Evolutionary conservation across 805 yeast species (phyloP), one percentile per base, ranked within the genome.

Genomic region (Candida germanica): DNA sequence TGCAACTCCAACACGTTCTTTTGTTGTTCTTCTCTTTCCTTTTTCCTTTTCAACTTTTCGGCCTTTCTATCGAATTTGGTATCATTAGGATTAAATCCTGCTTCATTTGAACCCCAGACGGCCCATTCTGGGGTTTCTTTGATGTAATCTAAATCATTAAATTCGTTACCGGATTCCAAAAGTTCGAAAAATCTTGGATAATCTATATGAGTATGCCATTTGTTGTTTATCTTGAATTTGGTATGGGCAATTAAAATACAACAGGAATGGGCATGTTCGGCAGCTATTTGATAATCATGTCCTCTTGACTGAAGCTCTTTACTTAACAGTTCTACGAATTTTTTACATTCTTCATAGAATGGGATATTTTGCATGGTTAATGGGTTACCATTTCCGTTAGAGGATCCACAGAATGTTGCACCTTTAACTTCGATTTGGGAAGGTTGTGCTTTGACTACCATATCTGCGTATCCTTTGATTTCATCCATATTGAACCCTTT

Each of bases 311-410:
- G 67, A 39, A 88, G 69, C 48, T 81, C 87, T 9, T 64, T 63
- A 29, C 77, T 75, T 44, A 88, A 73, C 7, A 66, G 69, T 31
- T 68, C 69, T 4, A 87, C 96, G 58, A 88, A 88, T 6, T 58
- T 64, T 48, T 78, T 79, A 54, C 95, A 91, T 57, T 88, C 97
- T 44, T 87, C 95, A 54, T 88, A 88, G 54, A 85, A 88, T 29
- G 97, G 97, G 38, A 89, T 93, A 53, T 88, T 88, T 56, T 88
- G 91, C 97, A 88, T 88, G 2, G 96, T 87, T 47, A 88, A 68
- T 31, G 95, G 89, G 53, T 88, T 87, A 22, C 93, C 89, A 56
- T 86, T 84, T 30, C 82, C 87, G 38, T 64, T 65, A 9, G 95
- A 83, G 0, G 94, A 83, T 0, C 97, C 97, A 67, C 96, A 87